Evolutionary conservation across 768 basidiomycete genomes (phyloP).

Genomic region (Boletus rufocinnamomeus): DNA sequence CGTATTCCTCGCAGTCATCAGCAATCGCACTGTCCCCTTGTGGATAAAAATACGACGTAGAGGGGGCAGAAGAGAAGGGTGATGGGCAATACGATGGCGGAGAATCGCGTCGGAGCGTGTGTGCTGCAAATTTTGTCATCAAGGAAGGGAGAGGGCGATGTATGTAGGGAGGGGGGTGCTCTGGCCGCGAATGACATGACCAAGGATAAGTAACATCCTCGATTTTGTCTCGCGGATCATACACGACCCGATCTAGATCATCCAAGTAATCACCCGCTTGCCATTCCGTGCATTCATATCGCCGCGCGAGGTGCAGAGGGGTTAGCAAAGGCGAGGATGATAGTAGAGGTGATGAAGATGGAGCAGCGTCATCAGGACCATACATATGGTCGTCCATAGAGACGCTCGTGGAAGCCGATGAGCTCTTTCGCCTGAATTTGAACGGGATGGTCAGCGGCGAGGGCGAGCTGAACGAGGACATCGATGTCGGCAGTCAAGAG

Average conservation of each 20-base stretch:
- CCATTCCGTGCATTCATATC: slow-evolving; percentile 9
- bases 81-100: slow-evolving; percentile 1
- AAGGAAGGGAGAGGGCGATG: slow-evolving; percentile 21
- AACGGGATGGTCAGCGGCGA: slow-evolving; percentile 21
- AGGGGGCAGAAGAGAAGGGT: background rate
- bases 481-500: slow-evolving; percentile 30
- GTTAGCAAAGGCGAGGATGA: slow-evolving; percentile 26
- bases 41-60: slow-evolving; percentile 5
- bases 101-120: slow-evolving; percentile 1
- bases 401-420: slow-evolving; percentile 17
- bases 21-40: slow-evolving; percentile 19
- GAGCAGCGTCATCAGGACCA: background rate
- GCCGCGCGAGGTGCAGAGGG: slow-evolving; percentile 14
- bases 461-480: slow-evolving; percentile 21
- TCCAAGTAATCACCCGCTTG: slow-evolving; percentile 1
- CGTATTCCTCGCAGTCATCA: slow-evolving; percentile 31
- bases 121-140: slow-evolving; percentile 18
- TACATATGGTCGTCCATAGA: slow-evolving; percentile 2
- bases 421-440: slow-evolving; percentile 27
- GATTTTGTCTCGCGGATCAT: background rate
- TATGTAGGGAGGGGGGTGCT: background rate
- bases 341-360: slow-evolving; percentile 22
- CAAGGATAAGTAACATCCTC: slow-evolving; percentile 4
- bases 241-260: background rate
- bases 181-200: slow-evolving; percentile 2